Conservation (phyloP, 106 monocot species). For the Dendrobium nobile region DNA sequence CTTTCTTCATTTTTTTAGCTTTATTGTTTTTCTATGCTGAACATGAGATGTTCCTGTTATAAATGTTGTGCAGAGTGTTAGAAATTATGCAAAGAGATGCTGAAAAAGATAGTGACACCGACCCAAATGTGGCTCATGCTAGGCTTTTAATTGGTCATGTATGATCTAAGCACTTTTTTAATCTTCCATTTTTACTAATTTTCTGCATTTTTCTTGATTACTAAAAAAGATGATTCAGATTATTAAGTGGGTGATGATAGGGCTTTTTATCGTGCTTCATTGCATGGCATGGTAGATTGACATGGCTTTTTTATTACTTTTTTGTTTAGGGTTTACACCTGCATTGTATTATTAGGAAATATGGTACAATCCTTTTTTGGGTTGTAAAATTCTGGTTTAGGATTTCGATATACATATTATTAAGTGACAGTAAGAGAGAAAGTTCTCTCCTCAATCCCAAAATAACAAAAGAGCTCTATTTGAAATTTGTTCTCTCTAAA, state of each 20-base stretch:
- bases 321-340: not conserved
- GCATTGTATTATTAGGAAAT: not conserved
- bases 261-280: not conserved
- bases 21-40: not conserved
- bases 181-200: not conserved
- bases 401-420: not conserved
- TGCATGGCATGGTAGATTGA: not conserved
- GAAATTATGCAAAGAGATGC: slow-evolving; percentile 83
- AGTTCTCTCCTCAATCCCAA: not conserved
- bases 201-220: not conserved
- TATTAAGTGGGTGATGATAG: not conserved
- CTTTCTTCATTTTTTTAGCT: not conserved
- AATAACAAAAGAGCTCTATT: not conserved
- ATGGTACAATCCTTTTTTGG: not conserved
- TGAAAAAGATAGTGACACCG: slow-evolving; percentile 49
- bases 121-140: slow-evolving; percentile 63
- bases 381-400: not conserved
- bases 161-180: not conserved
- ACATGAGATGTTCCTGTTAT: not conserved
- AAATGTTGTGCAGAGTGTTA: slow-evolving; percentile 52
- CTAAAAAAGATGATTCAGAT: not conserved
- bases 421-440: not conserved
- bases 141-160: slow-evolving; percentile 82
- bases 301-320: not conserved
- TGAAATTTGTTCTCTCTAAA: not conserved